phyloP scores from a whole-genome alignment of 495 filamentous ascomycete genomes.

The Oleoguttula mirabilis region DNA sequence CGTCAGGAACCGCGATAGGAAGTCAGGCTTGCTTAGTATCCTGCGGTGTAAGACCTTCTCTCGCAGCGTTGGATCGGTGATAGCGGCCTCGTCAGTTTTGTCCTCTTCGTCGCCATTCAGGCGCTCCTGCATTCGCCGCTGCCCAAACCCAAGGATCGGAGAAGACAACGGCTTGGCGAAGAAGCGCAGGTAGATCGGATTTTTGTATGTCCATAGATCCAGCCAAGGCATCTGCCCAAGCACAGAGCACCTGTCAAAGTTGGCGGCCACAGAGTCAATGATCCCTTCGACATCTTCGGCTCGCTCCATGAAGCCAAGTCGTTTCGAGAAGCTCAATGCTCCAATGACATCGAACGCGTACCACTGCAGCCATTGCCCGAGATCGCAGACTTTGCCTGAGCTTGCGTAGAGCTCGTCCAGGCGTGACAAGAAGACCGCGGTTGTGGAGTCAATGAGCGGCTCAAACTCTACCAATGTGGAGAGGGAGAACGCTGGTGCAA shows the following conservation, averaged over 20 bases:
- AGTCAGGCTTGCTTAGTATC: slow-evolving; percentile 18
- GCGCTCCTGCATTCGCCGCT: slow-evolving; percentile 11
- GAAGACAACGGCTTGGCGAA: slow-evolving; percentile 10
- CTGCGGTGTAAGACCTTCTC: slow-evolving; percentile 15
- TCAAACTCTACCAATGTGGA: slow-evolving; percentile 18
- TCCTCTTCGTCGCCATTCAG: slow-evolving; percentile 9
- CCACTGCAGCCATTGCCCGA: slow-evolving; percentile 35
- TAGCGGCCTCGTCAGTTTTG: background rate
- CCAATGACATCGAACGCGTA: slow-evolving; percentile 39
- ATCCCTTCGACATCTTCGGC: slow-evolving; percentile 33
- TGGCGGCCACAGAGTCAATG: slow-evolving; percentile 6
- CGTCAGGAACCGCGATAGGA: slow-evolving; percentile 18
- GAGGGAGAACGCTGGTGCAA: slow-evolving; percentile 9
- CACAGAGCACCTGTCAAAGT: slow-evolving; percentile 11
- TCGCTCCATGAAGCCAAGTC: slow-evolving; percentile 31
- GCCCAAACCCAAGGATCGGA: slow-evolving; percentile 11
- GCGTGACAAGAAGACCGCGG: slow-evolving; percentile 8
- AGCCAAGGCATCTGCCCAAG: slow-evolving; percentile 19
- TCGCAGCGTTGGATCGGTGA: slow-evolving; percentile 6
- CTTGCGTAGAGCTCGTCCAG: slow-evolving; percentile 14
- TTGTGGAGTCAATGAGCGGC: slow-evolving; percentile 16
- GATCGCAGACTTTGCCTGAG: slow-evolving; percentile 25
- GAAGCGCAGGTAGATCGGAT: slow-evolving; percentile 13
- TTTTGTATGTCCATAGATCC: slow-evolving; percentile 15
- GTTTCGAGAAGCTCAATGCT: slow-evolving; percentile 31